phyloP scores from a whole-genome alignment of 139 green algal genomes.

The Picochlorum costavermella region DNA sequence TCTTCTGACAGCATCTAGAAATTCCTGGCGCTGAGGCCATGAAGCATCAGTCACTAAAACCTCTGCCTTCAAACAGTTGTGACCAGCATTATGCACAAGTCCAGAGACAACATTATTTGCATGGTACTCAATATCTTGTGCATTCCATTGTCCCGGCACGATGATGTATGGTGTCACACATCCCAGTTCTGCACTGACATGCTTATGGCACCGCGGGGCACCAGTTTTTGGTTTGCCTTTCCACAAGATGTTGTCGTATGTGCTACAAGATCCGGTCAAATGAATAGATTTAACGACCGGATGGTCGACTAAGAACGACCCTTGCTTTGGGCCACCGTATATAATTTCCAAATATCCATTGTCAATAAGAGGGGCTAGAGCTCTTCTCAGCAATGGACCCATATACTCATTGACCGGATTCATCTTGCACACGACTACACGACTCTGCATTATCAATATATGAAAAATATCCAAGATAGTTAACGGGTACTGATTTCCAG shows the following conservation, averaged over 20 bases:
- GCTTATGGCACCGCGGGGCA: conserved; percentile 16
- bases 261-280: conserved; percentile 62
- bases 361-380: conserved; percentile 54
- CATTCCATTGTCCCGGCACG: conserved; percentile 50
- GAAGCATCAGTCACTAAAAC: conserved; percentile 54
- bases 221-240: conserved; percentile 26
- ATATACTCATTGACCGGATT: conserved; percentile 73
- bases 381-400: conserved; percentile 40
- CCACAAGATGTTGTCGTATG: conserved; percentile 76
- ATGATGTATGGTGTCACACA: conserved; percentile 82
- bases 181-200: conserved; percentile 67
- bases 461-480: conserved; percentile 49
- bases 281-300: conserved; percentile 46
- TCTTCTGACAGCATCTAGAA: conserved; percentile 44
- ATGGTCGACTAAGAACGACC: conserved; percentile 44
- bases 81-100: conserved; percentile 55
- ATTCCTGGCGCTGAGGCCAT: conserved; percentile 58
- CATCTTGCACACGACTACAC: conserved; percentile 48
- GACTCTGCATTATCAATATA: conserved; percentile 35
- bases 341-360: conserved; percentile 55
- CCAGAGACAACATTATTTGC: conserved; percentile 48
- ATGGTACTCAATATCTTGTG: conserved; percentile 60
- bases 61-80: conserved; percentile 75
- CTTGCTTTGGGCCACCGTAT: conserved; percentile 59
- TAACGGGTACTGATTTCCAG: conserved; percentile 57